Percentiles rank a stretch among this genome's conserved stretches.
Evolutionary conservation across 2,329 filamentous ascomycete species (phyloP).

Genomic region (Ophiostoma montium): DNA sequence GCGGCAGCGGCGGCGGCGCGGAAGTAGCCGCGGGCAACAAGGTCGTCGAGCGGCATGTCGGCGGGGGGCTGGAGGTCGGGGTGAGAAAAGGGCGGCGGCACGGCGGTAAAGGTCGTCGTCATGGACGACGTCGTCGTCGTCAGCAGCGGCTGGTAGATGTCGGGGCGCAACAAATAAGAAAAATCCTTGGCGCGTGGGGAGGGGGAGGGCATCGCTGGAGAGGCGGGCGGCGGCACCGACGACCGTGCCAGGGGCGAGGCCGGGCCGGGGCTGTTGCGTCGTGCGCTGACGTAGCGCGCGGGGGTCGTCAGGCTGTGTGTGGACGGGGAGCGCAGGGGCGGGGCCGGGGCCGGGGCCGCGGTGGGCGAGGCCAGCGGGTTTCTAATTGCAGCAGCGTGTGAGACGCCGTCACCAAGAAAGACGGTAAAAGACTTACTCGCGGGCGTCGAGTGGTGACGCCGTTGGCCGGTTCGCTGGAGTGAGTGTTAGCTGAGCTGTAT

Average conservation of each 20-base stretch:
- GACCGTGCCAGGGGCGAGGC: conserved; percentile 3
- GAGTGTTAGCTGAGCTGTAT: not conserved
- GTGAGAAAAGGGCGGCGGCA: conserved; percentile 55
- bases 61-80: conserved; percentile 42
- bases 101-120: no score
- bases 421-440: conserved; percentile 50
- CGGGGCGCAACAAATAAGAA: conserved; percentile 61
- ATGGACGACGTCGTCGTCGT: conserved; percentile 17
- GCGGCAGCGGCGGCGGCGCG: conserved; percentile 60
- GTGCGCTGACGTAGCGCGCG: conserved; percentile 8
- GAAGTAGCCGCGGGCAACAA: conserved; percentile 64
- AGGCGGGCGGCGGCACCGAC: not conserved
- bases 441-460: conserved; percentile 57
- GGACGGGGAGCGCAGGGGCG: conserved; percentile 6
- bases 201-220: not conserved
- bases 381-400: conserved; percentile 9
- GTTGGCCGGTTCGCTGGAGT: conserved; percentile 42
- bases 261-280: conserved; percentile 3
- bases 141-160: conserved; percentile 72
- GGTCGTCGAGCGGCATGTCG: conserved; percentile 39
- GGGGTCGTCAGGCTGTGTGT: conserved; percentile 4
- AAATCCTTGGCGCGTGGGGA: conserved; percentile 47
- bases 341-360: conserved; percentile 11
- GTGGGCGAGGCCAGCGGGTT: conserved; percentile 15
- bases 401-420: no score